Base-by-base conservation (phyloP, 495 filamentous ascomycete genomes). In the Neurospora discreta region DNA sequence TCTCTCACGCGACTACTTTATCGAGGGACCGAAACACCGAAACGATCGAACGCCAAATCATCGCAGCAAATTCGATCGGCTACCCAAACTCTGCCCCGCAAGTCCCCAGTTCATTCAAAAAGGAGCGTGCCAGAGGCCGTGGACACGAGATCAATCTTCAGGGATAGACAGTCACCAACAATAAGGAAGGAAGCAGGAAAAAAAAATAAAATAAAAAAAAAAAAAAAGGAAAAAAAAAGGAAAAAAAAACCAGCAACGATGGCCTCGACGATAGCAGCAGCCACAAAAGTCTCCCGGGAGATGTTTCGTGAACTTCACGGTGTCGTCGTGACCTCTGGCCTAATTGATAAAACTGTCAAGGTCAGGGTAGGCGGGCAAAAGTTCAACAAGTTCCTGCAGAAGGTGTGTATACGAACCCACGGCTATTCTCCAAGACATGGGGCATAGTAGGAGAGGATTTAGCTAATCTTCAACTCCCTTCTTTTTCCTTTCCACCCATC, bases 261-360 rank as follows among this genome's bases (percentile, higher is more conserved):
- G 81, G 75, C 79, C 18, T 75, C 76, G 43, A 74, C 78, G 71
- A 76, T 79, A 16, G 73, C 73, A 36, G 73, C 77, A 13, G 76
- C 77, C 15, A 72, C 80, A 71, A 69, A 69, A 39, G 75, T 74
- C 20, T 71, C 77, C 46, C 42, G 43, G 38, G 74, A 72, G 40
- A 73, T 77, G 20, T 77, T 78, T 44, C 78, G 81, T 23, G 81
- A 85, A 74, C 76, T 85, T 58, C 79, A 84, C 71, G 84, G 83
- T 76, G 87, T 92, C 23, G 90, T 93, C 43, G 85, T 92, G 43
- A 90, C 89, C 40, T 86, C 90, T 1, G 90, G 90, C 20, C 83
- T 87, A 68, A 92, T 92, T 89, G 79, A 85, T 73, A 89, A 88
- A 80, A 91, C 90, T 6, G 89, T 91, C 73, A 92, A 89, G 79